Percentiles rank a stretch among this genome's conserved stretches.
phyloP scores from a whole-genome alignment of 805 yeast species.

The Kazachstania kunashirensis region DNA sequence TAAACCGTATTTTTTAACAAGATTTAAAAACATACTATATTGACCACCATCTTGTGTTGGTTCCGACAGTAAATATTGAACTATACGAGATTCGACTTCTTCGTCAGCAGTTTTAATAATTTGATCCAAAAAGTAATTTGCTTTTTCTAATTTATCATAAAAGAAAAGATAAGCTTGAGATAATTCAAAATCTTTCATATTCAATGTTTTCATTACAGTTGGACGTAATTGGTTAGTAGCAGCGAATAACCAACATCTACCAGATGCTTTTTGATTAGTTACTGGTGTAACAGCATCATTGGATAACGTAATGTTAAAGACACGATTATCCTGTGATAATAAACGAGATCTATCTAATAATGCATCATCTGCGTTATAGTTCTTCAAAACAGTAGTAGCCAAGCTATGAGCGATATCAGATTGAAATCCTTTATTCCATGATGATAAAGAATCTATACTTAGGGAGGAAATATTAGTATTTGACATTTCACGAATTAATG shows the following conservation, averaged over 20 bases:
- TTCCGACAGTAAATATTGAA: conserved; percentile 52
- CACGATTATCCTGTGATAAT: conserved; percentile 15
- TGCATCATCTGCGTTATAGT: conserved; percentile 28
- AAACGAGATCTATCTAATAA: conserved; percentile 22
- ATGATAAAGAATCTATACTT: neutral
- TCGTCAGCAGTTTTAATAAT: conserved; percentile 58
- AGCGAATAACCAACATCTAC: conserved; percentile 87
- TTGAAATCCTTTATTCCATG: conserved; percentile 24
- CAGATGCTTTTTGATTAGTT: conserved; percentile 65
- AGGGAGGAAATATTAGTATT: conserved; percentile 5
- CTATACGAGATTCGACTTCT: conserved; percentile 58
- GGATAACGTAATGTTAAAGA: conserved; percentile 26
- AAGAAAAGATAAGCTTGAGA: conserved; percentile 75
- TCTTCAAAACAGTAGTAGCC: conserved; percentile 31
- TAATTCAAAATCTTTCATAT: conserved; percentile 58
- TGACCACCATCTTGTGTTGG: conserved; percentile 85
- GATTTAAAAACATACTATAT: conserved; percentile 70
- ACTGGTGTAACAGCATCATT: conserved; percentile 43
- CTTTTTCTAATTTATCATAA: conserved; percentile 79
- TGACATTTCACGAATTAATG: too few species aligned
- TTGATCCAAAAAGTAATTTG: conserved; percentile 71
- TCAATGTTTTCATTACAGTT: conserved; percentile 49
- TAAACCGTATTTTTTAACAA: conserved; percentile 70
- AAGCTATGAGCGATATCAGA: conserved; percentile 25
- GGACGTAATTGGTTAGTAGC: conserved; percentile 65